These are phyloP conservation scores for Colletotrichum sansevieriae DNA, from an alignment of 2,329 filamentous ascomycete genomes.

Conservation along the genomic window DNA sequence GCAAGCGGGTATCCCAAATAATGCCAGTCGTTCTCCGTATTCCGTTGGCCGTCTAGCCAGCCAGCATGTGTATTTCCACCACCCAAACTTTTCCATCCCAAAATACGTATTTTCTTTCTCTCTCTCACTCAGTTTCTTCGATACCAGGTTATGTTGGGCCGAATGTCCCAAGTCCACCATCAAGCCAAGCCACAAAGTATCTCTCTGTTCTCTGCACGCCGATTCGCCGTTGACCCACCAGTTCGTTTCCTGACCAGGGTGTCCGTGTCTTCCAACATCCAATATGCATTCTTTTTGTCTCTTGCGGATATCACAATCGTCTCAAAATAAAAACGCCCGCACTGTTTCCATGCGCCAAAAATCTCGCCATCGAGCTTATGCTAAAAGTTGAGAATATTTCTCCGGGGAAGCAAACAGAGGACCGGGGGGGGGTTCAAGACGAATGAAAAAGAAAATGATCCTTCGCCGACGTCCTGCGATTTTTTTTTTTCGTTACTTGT, in stretches of 20 bases:
- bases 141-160: conserved; percentile 7
- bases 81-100: conserved; percentile 37
- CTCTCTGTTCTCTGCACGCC: conserved; percentile 29
- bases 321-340: not conserved
- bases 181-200: conserved; percentile 24
- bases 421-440: not conserved
- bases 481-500: not conserved
- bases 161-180: not conserved
- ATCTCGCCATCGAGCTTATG: conserved; percentile 23
- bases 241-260: not conserved
- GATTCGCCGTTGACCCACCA: conserved; percentile 28
- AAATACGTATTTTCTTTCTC: conserved; percentile 14
- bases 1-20: conserved; percentile 40
- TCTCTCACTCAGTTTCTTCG: too few relatives aligned
- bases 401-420: conserved; percentile 1
- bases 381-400: conserved; percentile 16
- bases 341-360: conserved; percentile 19
- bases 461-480: not conserved
- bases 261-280: conserved; percentile 9
- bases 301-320: conserved; percentile 21
- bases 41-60: conserved; percentile 12
- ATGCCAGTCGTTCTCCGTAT: conserved; percentile 35
- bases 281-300: conserved; percentile 8
- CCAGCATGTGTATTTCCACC: conserved; percentile 2
- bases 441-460: conserved; percentile 1